Percentiles rank a stretch among this genome's conserved stretches.
Conservation (phyloP, 2,329 filamentous ascomycete genomes). For the Alternaria tenuissima region DNA sequence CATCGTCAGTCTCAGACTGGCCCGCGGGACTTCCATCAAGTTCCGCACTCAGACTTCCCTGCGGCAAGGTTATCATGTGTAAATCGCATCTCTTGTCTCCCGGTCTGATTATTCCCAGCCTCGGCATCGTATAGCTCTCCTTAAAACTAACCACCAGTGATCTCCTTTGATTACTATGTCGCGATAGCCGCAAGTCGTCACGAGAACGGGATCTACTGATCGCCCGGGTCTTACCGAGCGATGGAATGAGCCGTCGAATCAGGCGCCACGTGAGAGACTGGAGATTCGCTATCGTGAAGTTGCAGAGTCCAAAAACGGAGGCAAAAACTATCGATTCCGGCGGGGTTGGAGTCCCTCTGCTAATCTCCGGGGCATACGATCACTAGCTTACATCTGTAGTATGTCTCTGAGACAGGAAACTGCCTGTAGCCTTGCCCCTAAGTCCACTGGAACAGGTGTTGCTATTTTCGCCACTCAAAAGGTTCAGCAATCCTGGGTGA, state of each 20-base stretch:
- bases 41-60: slow-evolving; percentile 5
- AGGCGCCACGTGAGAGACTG: neutral
- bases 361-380: slow-evolving; percentile 16
- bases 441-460: slow-evolving; percentile 13
- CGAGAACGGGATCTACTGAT: slow-evolving; percentile 13
- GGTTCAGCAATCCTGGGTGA: slow-evolving; percentile 8
- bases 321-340: slow-evolving; percentile 24
- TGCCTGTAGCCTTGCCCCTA: slow-evolving; percentile 9
- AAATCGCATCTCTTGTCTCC: slow-evolving; percentile 1
- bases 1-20: slow-evolving; percentile 4
- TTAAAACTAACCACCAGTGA: neutral
- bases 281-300: neutral
- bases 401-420: slow-evolving; percentile 13
- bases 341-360: slow-evolving; percentile 13
- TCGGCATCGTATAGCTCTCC: neutral
- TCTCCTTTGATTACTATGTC: neutral
- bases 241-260: slow-evolving; percentile 3
- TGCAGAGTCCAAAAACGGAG: slow-evolving; percentile 19
- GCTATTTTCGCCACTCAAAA: slow-evolving; percentile 13
- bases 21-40: slow-evolving; percentile 1
- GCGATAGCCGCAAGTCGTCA: slow-evolving; percentile 1
- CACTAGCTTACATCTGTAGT: slow-evolving; percentile 16
- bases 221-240: slow-evolving; percentile 4
- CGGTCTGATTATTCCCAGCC: neutral
- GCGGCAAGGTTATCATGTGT: neutral